phyloP scores from a whole-genome alignment of 768 basidiomycete genomes.

The Rhizopogon rudus region DNA sequence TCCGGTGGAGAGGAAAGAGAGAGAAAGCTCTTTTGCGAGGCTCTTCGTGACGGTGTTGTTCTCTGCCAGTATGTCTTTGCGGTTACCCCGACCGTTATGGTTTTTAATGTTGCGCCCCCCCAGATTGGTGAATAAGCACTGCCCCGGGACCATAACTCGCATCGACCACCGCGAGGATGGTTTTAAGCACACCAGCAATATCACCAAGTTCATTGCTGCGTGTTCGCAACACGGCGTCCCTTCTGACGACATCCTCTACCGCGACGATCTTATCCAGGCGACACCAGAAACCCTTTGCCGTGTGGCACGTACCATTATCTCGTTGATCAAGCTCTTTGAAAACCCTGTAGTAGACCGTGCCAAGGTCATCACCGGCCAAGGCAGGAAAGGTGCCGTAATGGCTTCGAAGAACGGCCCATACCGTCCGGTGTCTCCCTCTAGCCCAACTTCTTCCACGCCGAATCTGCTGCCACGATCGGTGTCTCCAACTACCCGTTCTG shows the following conservation, averaged over 20 bases:
- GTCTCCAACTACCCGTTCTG: constrained; percentile 29
- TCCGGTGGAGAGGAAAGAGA: constrained; percentile 71
- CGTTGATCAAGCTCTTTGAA: constrained; percentile 61
- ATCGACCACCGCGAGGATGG: constrained; percentile 67
- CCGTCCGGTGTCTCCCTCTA: constrained; percentile 24
- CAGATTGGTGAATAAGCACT: constrained; percentile 78
- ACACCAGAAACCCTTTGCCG: constrained; percentile 59
- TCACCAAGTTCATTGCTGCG: constrained; percentile 73
- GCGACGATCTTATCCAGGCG: constrained; percentile 62
- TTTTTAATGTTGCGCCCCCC: background rate
- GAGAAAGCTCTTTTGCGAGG: constrained; percentile 65
- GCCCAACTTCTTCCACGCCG: constrained; percentile 57
- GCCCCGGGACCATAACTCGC: constrained; percentile 52
- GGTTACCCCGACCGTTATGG: constrained; percentile 4
- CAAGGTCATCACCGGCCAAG: constrained; percentile 42
- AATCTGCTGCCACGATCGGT: constrained; percentile 41
- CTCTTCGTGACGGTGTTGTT: constrained; percentile 78
- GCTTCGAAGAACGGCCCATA: constrained; percentile 34
- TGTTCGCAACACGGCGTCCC: constrained; percentile 64
- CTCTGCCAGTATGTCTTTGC: constrained; percentile 76
- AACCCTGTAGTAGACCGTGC: constrained; percentile 39
- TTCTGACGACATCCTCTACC: constrained; percentile 59
- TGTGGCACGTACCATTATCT: constrained; percentile 70
- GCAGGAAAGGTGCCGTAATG: constrained; percentile 21
- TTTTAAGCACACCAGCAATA: constrained; percentile 60